Conservation (phyloP, 2,329 filamentous ascomycete genomes). For the Rasamsonia emersonii region DNA sequence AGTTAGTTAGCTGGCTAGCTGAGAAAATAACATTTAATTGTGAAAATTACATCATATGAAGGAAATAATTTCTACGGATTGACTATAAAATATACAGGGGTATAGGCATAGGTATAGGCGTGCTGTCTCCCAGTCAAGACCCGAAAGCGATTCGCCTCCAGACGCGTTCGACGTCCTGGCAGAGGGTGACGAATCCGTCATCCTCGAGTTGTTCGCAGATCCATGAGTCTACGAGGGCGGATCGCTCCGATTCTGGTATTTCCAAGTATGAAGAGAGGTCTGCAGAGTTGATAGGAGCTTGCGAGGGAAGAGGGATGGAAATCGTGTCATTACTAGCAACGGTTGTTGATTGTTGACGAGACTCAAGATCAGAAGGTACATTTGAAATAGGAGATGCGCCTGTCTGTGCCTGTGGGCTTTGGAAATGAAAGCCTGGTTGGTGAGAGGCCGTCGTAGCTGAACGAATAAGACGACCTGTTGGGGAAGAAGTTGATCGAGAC, state of each 20-base stretch:
- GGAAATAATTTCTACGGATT: too few species aligned
- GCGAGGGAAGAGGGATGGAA: not conserved
- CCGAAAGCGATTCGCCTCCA: conserved; percentile 35
- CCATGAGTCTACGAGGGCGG: conserved; percentile 28
- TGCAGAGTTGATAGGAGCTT: conserved; percentile 6
- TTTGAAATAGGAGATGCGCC: too few species aligned
- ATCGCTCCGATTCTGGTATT: conserved; percentile 23
- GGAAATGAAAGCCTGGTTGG: too few species aligned
- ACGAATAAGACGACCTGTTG: too few species aligned
- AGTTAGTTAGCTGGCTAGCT: too few species aligned
- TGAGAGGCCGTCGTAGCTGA: too few species aligned
- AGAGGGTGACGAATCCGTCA: conserved; percentile 31
- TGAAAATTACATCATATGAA: too few species aligned
- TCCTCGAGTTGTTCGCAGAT: conserved; percentile 34
- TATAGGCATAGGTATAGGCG: not conserved
- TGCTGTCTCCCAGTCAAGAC: conserved; percentile 5
- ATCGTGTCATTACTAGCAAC: not conserved
- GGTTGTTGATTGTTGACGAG: not conserved
- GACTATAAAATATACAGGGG: not conserved
- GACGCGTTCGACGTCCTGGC: conserved; percentile 31
- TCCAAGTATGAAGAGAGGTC: conserved; percentile 25
- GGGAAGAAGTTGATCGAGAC: too few species aligned
- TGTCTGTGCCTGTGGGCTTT: too few species aligned
- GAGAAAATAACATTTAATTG: too few species aligned
- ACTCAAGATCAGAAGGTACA: too few species aligned